Evolutionary conservation across 441 rosid species (phyloP), one percentile per base, ranked within the genome.

Genomic region (Theobroma grandiflorum): DNA sequence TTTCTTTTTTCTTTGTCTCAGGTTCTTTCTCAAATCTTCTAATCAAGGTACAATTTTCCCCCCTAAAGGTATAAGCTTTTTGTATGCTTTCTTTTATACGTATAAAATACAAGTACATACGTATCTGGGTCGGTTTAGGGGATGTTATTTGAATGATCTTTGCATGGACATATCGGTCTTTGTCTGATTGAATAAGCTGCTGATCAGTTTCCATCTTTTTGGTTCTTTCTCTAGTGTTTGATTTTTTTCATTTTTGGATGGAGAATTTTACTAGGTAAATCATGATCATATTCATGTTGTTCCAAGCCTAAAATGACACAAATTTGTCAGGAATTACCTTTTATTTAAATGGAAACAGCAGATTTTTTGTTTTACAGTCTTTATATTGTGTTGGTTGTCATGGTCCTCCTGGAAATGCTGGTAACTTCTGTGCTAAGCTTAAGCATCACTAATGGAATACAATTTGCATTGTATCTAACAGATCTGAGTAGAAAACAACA

Each of bases 71-170:
- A 53, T 67, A 14, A 22, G 20, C 66, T 67, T 77, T 77, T 53
- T 38, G 6, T 53, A 2, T 67, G 7, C 49, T 66, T 38, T 66
- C 53, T 53, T 38, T 52, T 47, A 26, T 49, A 53, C 52, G 52
- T 37, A 14, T 57, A 6, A 57, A 57, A 57, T 57, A 57, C 65
- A 3, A 37, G 18, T 26, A 37, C 37, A 53, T 53, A 55, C 22
- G 18, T 73, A 73, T 55, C 77, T 57, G 66, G 47, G 62, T 64
- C 35, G 72, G 49, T 47, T 63, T 75, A 64, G 47, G 26, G 42
- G 63, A n/a, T 63, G 47, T 63, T 62, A 11, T 47, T 76, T 75
- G 69, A 22, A 43, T 75, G 31, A 61, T 61, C 78, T 61, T 61
- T 18, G 4, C 70, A 57, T 58, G 33, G 37, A 71, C 11, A 71